A percentile compares a stretch with the other conserved stretches of the same genome.
phyloP scores from a whole-genome alignment of 176 grass and related monocot species.

The Carex myosuroides region DNA sequence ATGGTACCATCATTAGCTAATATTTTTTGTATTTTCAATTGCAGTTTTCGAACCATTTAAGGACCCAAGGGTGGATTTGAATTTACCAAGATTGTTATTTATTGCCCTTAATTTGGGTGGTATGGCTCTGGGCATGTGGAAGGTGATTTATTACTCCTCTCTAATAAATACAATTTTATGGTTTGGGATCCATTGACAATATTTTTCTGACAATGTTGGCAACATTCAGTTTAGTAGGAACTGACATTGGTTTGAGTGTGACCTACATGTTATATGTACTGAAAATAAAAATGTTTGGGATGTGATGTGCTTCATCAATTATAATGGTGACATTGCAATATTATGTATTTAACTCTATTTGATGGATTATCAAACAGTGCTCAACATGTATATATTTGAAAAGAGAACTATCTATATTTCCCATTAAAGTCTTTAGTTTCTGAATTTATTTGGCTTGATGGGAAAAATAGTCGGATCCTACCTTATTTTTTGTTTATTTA shows the following conservation, averaged over 20 bases:
- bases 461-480: background rate
- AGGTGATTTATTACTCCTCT: conserved; percentile 39
- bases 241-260: background rate
- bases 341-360: background rate
- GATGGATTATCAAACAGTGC: background rate
- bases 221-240: background rate
- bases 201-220: background rate
- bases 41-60: conserved; percentile 96
- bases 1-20: background rate
- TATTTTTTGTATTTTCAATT: conserved; percentile 16
- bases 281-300: background rate
- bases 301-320: background rate
- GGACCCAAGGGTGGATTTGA: conserved; percentile 71
- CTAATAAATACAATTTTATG: background rate
- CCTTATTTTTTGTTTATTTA: background rate
- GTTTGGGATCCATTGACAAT: background rate
- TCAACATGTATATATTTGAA: background rate
- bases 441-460: background rate
- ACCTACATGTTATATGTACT: conserved; percentile 16
- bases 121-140: conserved; percentile 82
- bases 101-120: conserved; percentile 88
- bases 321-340: background rate
- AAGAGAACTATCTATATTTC: background rate
- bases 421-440: background rate
- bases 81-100: conserved; percentile 76